phyloP scores from a whole-genome alignment of 345 rosid genomes.

The Populus pruinosa region DNA sequence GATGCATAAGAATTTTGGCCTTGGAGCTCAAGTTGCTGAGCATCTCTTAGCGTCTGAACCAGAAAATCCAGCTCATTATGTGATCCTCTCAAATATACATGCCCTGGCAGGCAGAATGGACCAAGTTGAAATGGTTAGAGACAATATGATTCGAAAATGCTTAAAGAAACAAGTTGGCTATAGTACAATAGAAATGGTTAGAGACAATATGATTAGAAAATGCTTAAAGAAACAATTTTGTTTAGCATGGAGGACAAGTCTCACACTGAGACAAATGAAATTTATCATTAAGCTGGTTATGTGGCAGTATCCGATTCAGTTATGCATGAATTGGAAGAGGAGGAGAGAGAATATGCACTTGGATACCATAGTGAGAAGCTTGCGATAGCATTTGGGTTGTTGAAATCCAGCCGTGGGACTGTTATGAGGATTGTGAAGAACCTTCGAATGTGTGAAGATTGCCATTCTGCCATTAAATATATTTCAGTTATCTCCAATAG shows the following conservation, averaged over 20 bases:
- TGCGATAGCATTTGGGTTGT: slow-evolving; percentile 65
- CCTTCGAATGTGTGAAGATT: slow-evolving; percentile 76
- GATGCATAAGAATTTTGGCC: slow-evolving; percentile 75
- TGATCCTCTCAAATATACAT: slow-evolving; percentile 76
- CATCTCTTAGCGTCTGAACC: slow-evolving; percentile 65
- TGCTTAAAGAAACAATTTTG: slow-evolving; percentile 65
- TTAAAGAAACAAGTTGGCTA: slow-evolving; percentile 77
- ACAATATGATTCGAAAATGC: slow-evolving; percentile 55
- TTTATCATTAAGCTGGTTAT: slow-evolving; percentile 61
- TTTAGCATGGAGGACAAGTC: slow-evolving; percentile 80
- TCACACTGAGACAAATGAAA: slow-evolving; percentile 49
- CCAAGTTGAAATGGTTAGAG: slow-evolving; percentile 56
- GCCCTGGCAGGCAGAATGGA: slow-evolving; percentile 75
- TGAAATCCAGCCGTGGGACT: slow-evolving; percentile 45
- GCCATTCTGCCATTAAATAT: slow-evolving; percentile 68
- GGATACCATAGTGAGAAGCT: slow-evolving; percentile 84
- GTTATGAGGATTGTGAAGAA: slow-evolving; percentile 62
- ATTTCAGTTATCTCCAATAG: slow-evolving; percentile 54
- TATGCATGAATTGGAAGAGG: slow-evolving; percentile 85
- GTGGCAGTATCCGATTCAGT: slow-evolving; percentile 47
- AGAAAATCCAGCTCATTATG: slow-evolving; percentile 84
- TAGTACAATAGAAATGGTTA: slow-evolving; percentile 53
- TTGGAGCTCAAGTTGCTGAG: slow-evolving; percentile 70
- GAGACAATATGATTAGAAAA: slow-evolving; percentile 61
- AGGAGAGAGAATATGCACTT: slow-evolving; percentile 73